Conservation (phyloP, 2,329 filamentous ascomycete genomes). For the Talaromyces verruculosus region DNA sequence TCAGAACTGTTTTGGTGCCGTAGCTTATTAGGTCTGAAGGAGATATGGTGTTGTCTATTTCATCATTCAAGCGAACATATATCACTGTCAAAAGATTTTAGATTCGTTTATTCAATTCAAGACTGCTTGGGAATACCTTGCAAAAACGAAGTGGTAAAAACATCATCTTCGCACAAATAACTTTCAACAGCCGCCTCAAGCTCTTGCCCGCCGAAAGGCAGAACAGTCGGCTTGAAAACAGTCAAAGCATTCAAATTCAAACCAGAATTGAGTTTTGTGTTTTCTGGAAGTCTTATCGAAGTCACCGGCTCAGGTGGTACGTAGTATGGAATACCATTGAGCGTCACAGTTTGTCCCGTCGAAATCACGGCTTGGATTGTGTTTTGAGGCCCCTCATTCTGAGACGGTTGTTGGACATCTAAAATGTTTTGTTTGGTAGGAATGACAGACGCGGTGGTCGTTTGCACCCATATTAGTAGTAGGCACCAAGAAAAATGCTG, state of each 20-base stretch:
- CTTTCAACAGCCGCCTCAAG: not conserved
- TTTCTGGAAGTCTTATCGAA: not conserved
- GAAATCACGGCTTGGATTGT: not conserved
- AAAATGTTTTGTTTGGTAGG: not conserved
- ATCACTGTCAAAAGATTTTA: not conserved
- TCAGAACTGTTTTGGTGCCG: not conserved
- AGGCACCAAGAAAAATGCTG: not conserved
- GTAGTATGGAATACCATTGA: constrained; percentile 4
- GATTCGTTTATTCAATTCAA: not conserved
- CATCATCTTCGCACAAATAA: constrained; percentile 1
- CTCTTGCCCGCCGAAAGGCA: not conserved
- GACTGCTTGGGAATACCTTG: not conserved
- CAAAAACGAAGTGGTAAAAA: constrained; percentile 3
- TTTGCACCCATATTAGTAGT: not conserved
- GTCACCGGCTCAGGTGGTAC: not conserved
- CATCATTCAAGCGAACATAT: not conserved
- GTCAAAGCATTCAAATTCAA: constrained; percentile 5
- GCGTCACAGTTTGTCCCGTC: constrained; percentile 6
- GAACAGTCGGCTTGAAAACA: not conserved
- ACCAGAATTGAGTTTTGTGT: not conserved
- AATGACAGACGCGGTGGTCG: not conserved
- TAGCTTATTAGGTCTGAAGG: not conserved
- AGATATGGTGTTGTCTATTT: not conserved
- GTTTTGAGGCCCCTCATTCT: not conserved
- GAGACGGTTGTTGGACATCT: not conserved